A percentile compares a stretch with the other conserved stretches of the same genome.
Conservation (phyloP, 495 filamentous ascomycete species). For the Penicillium tannophilum region DNA sequence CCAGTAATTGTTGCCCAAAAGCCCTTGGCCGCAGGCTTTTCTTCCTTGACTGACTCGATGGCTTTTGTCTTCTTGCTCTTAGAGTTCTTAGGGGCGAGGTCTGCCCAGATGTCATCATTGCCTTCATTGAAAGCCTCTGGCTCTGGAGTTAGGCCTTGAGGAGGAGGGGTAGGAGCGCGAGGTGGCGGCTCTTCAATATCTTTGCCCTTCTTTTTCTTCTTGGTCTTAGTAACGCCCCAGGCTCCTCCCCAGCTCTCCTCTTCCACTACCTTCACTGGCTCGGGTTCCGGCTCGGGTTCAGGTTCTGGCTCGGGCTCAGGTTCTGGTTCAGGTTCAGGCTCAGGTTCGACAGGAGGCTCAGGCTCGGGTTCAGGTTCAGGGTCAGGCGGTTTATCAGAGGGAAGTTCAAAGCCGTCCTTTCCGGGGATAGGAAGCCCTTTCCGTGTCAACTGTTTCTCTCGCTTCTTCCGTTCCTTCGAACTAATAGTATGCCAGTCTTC, state of each 20-base stretch:
- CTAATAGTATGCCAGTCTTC: slow-evolving; percentile 37
- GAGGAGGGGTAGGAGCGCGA: slow-evolving; percentile 55
- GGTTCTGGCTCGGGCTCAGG: slow-evolving; percentile 37
- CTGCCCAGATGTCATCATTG: slow-evolving; percentile 41
- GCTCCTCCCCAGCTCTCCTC: slow-evolving; percentile 41
- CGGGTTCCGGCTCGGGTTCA: slow-evolving; percentile 37
- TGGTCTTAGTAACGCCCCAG: slow-evolving; percentile 41
- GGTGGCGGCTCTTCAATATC: slow-evolving; percentile 41
- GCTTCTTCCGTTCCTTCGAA: slow-evolving; percentile 44
- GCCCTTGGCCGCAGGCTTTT: slow-evolving; percentile 36
- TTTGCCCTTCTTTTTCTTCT: slow-evolving; percentile 50
- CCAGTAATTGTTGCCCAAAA: slow-evolving; percentile 51
- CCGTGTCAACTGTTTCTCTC: slow-evolving; percentile 37
- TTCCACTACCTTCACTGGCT: slow-evolving; percentile 26
- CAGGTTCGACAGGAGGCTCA: slow-evolving; percentile 8
- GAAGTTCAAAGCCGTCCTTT: slow-evolving; percentile 34
- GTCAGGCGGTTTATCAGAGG: slow-evolving; percentile 22
- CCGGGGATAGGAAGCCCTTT: slow-evolving; percentile 28
- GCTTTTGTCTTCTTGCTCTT: slow-evolving; percentile 24
- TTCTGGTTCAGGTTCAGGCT: slow-evolving; percentile 24
- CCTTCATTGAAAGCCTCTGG: slow-evolving; percentile 33
- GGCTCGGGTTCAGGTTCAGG: slow-evolving; percentile 11
- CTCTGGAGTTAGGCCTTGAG: slow-evolving; percentile 49
- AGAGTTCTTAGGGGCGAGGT: slow-evolving; percentile 35
- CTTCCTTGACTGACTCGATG: slow-evolving; percentile 37